Percentiles rank a stretch among this genome's conserved stretches.
Conservation (phyloP, 2,329 filamentous ascomycete genomes). For the Sarocladium strictum region DNA sequence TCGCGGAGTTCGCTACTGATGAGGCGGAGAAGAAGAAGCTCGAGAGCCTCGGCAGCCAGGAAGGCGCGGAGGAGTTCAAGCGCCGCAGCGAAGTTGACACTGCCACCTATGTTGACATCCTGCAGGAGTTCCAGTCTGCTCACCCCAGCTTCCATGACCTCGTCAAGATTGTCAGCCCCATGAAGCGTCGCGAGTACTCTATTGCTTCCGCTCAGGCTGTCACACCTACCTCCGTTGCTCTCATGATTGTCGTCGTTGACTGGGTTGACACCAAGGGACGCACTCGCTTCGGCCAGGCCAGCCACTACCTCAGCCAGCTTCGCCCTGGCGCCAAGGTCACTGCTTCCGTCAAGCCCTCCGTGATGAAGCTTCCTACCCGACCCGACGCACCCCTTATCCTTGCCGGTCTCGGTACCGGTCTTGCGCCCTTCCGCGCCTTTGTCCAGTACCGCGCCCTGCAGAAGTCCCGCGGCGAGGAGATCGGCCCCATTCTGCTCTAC, state of each 20-base stretch:
- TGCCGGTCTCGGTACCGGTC: slow-evolving; percentile 95
- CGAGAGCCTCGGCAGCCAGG: slow-evolving; percentile 66
- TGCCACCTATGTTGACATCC: slow-evolving; percentile 81
- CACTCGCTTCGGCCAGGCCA: slow-evolving; percentile 87
- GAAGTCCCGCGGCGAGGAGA: slow-evolving; percentile 93
- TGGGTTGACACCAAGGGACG: slow-evolving; percentile 88
- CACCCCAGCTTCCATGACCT: slow-evolving; percentile 86
- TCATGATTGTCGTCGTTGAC: slow-evolving; percentile 96
- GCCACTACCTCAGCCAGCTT: slow-evolving; percentile 77
- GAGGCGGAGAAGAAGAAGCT: slow-evolving; percentile 78
- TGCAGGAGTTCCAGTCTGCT: slow-evolving; percentile 85
- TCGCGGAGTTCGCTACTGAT: slow-evolving; percentile 80
- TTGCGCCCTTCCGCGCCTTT: slow-evolving; percentile 98
- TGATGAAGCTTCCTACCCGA: slow-evolving; percentile 93
- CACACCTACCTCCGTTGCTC: slow-evolving; percentile 77
- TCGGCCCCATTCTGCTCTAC: slow-evolving; percentile 89
- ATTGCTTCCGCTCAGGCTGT: slow-evolving; percentile 97
- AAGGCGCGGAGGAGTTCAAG: slow-evolving; percentile 88
- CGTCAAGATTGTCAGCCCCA: slow-evolving; percentile 75
- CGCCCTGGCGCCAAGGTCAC: slow-evolving; percentile 73
- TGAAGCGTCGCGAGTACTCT: slow-evolving; percentile 98
- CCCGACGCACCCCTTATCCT: slow-evolving; percentile 94
- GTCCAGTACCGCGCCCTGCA: slow-evolving; percentile 98
- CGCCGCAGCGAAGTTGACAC: slow-evolving; percentile 85
- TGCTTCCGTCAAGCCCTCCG: slow-evolving; percentile 92